A percentile compares a stretch with the other conserved stretches of the same genome.
Evolutionary conservation across 495 filamentous ascomycete genomes (phyloP).

Genomic region (Trichoderma orchidacearum): DNA sequence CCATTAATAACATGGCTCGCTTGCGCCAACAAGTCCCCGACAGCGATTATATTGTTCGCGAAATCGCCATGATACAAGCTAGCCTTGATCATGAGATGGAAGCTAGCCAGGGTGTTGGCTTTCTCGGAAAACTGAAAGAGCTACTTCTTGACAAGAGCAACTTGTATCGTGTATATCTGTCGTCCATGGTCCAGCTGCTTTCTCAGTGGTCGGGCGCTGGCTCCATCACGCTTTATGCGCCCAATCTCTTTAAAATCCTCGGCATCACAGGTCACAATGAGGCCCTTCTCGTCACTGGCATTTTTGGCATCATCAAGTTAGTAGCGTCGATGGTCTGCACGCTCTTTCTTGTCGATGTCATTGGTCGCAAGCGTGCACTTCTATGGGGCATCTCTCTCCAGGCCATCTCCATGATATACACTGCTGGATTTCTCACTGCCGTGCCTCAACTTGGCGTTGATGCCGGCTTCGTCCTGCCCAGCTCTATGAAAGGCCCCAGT

Average conservation of each 20-base stretch:
- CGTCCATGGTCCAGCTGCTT: conserved; percentile 44
- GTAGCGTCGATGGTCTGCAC: conserved; percentile 48
- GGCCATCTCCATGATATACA: conserved; percentile 51
- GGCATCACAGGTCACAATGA: conserved; percentile 48
- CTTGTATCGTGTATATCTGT: conserved; percentile 48
- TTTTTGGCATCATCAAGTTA: conserved; percentile 62
- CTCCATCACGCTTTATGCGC: conserved; percentile 53
- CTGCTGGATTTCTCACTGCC: conserved; percentile 49
- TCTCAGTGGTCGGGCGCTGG: conserved; percentile 60
- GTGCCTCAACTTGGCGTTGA: conserved; percentile 30
- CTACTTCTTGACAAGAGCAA: conserved; percentile 45
- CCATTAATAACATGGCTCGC: conserved; percentile 28
- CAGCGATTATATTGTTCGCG: conserved; percentile 33
- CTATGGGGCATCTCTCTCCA: conserved; percentile 50
- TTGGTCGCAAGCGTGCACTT: conserved; percentile 58
- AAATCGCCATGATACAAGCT: conserved; percentile 34
- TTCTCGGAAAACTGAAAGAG: conserved; percentile 43
- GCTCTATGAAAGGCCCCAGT: conserved; percentile 21
- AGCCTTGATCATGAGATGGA: conserved; percentile 40
- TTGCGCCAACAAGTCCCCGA: conserved; percentile 34
- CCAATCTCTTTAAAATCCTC: conserved; percentile 51
- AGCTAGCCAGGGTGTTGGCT: conserved; percentile 41
- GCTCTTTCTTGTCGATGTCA: conserved; percentile 60
- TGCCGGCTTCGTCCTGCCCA: conserved; percentile 12
- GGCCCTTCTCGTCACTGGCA: conserved; percentile 49